Base-by-base conservation (phyloP, 2,329 filamentous ascomycete species). In the Aspergillus tamarii region DNA sequence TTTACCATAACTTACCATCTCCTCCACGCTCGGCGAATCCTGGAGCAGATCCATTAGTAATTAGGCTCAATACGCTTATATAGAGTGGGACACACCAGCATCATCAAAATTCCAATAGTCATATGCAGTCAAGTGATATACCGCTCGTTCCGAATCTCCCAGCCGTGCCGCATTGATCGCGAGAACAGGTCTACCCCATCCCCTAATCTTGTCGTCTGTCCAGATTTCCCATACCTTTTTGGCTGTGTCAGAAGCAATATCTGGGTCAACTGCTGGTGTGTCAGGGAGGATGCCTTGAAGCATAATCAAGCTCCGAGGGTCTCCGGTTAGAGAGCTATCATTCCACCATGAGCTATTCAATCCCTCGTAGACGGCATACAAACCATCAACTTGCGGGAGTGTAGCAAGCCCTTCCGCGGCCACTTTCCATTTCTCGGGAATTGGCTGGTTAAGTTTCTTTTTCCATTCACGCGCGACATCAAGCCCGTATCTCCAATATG, bases 71-170 rank as follows among this genome's bases (percentile, higher is more conserved):
- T 32, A 16, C 5, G 32, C 11, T 39, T 6, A 16, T 16, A 1
- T 10, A 21, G 19, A 19, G 6, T 4, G 30, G n/a, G 19, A 50
- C 58, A 32, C 26, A 66, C 65, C 65, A 39, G 65, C 65, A 61
- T 66, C 65, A 52, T 67, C 65, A 52, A 67, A 67, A 10, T 23
- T 60, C 65, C 65, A 67, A 30, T 62, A 66, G 14, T 61, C 64
- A 55, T 58, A 66, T 14, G 65, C 61, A 3, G 65, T 65, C 19
- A 67, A 9, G 56, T 67, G 65, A 32, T 61, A 55, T 23, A 62
- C 50, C 4, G 64, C 65, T 26, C 57, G 21, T 9, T 66, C 64
- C 2, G 56, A 59, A 8, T 61, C 57, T 10, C 65, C 65, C 39
- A 66, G 34, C 4, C 65, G 50, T 34, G 65, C 65, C 14, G 59